Evolutionary conservation across 306 rosid species (phyloP).

Genomic region (Quercus glauca): DNA sequence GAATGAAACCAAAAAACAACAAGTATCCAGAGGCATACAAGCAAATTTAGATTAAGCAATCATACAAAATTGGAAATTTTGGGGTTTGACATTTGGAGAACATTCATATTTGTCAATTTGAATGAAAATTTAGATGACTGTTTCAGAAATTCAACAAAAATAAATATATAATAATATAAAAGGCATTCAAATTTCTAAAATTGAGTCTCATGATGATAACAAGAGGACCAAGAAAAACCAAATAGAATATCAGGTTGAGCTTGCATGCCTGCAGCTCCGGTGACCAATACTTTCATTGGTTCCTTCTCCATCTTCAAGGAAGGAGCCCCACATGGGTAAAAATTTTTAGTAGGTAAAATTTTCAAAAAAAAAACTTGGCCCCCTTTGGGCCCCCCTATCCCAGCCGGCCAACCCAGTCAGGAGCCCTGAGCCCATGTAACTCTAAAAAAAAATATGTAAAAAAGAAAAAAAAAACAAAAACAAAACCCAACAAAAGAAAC

Average conservation of each 20-base stretch:
- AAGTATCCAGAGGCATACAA: background rate
- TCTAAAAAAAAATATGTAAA: too few relatives aligned
- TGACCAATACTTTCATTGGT: conserved; percentile 68
- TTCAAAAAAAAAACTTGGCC: too few relatives aligned
- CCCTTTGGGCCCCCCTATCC: too few relatives aligned
- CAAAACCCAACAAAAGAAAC: too few relatives aligned
- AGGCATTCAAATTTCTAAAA: background rate
- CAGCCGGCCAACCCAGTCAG: too few relatives aligned
- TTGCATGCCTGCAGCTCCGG: conserved; percentile 81
- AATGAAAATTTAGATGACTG: background rate
- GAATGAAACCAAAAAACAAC: background rate
- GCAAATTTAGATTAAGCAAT: background rate
- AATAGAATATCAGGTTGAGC: background rate
- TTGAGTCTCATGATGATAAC: background rate
- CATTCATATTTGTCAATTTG: background rate
- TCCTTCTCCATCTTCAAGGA: conserved; percentile 56
- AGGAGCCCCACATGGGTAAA: conserved; percentile 76
- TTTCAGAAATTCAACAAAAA: background rate
- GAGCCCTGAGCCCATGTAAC: too few relatives aligned
- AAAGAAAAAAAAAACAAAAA: too few relatives aligned
- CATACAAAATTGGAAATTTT: background rate
- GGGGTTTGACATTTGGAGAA: background rate
- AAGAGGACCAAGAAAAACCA: background rate
- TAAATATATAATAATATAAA: background rate
- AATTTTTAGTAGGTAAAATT: too few relatives aligned